Percentiles rank a stretch among this genome's conserved stretches.
Evolutionary conservation across 2,329 filamentous ascomycete genomes (phyloP).

Genomic region (Seiridium unicorne): DNA sequence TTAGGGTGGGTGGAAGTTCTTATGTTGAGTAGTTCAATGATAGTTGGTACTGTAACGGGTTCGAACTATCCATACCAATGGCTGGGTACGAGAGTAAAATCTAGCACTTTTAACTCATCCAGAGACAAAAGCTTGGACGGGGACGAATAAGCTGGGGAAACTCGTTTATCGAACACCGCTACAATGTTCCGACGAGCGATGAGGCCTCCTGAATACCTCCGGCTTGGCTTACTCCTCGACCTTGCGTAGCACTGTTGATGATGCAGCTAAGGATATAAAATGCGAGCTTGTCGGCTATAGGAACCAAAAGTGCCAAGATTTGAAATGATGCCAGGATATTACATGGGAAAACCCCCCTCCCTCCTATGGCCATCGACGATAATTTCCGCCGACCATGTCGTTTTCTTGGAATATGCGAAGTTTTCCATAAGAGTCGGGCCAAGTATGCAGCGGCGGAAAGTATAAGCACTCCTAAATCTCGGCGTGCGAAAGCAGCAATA

Average conservation of each 20-base stretch:
- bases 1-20: background rate
- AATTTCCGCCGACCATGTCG: background rate
- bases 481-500: background rate
- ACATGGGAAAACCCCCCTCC: background rate
- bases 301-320: background rate
- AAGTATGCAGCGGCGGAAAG: conserved; percentile 2
- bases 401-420: background rate
- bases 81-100: no score
- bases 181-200: background rate
- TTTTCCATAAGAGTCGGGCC: background rate
- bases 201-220: background rate
- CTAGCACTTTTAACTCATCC: background rate
- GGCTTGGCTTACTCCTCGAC: background rate
- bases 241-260: background rate
- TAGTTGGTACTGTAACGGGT: background rate
- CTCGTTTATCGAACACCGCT: background rate
- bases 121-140: background rate
- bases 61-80: background rate
- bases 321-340: background rate
- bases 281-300: background rate
- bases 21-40: background rate
- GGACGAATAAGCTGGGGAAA: no score
- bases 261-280: background rate
- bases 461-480: background rate
- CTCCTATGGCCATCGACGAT: background rate